phyloP scores from a whole-genome alignment of 2,329 filamentous ascomycete species.

The Colletotrichum costaricense region DNA sequence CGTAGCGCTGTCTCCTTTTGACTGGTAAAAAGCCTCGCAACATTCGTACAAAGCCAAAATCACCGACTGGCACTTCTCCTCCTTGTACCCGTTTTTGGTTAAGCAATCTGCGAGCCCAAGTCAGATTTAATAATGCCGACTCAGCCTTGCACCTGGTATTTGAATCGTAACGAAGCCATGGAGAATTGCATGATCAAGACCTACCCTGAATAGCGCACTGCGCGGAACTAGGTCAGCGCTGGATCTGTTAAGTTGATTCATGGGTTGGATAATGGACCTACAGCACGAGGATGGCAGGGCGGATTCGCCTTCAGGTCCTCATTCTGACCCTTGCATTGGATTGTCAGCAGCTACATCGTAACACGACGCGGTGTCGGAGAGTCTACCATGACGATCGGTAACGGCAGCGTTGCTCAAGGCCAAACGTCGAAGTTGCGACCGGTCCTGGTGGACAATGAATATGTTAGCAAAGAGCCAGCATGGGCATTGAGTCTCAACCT shows the following conservation, averaged over 20 bases:
- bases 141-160: not conserved
- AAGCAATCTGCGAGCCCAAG: constrained; percentile 76
- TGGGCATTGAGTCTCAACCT: not conserved
- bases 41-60: constrained; percentile 93
- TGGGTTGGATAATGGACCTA: constrained; percentile 52
- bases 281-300: constrained; percentile 87
- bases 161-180: not conserved
- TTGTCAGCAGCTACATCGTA: not conserved
- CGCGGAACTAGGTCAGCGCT: constrained; percentile 18
- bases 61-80: constrained; percentile 81
- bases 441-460: not conserved
- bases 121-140: not conserved
- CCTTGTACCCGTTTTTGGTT: constrained; percentile 84
- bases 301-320: constrained; percentile 80
- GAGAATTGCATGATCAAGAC: not conserved
- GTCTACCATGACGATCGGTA: constrained; percentile 2
- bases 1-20: constrained; percentile 79
- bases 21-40: constrained; percentile 88
- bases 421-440: not conserved
- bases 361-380: not conserved
- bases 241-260: not conserved
- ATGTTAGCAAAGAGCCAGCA: not conserved
- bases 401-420: not conserved
- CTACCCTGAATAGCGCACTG: constrained; percentile 92
- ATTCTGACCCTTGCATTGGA: constrained; percentile 55